Conservation (phyloP, 345 rosid genomes). For the Acer yangbiense region DNA sequence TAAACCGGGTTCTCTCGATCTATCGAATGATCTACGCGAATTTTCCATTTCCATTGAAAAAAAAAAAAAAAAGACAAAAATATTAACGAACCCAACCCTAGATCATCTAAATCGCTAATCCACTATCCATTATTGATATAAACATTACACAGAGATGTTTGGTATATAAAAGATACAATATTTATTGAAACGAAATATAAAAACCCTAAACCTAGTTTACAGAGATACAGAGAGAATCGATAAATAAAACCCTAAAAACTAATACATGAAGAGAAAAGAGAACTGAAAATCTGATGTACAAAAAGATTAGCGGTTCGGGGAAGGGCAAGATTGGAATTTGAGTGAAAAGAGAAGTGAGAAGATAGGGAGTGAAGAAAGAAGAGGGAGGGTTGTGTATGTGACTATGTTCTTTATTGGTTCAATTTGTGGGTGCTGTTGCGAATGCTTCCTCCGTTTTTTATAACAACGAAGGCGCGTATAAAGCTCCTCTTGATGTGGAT, state of each 20-base stretch:
- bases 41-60: conserved; percentile 63
- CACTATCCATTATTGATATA: conserved; percentile 1
- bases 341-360: neutral
- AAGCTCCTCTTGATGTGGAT: neutral
- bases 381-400: neutral
- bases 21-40: conserved; percentile 79
- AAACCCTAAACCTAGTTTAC: conserved; percentile 11
- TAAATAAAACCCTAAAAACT: neutral
- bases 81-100: conserved; percentile 30
- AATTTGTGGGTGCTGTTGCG: neutral
- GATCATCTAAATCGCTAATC: conserved; percentile 13
- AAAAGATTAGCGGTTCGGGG: neutral
- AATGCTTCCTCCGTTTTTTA: neutral
- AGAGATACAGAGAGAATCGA: neutral
- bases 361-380: neutral
- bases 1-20: conserved; percentile 71
- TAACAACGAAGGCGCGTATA: neutral
- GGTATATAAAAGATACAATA: neutral
- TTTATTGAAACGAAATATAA: neutral
- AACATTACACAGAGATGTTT: neutral
- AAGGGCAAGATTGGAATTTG: conserved; percentile 12
- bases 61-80: conserved; percentile 4
- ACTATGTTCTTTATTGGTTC: too few species aligned
- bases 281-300: neutral
- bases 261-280: neutral